These are phyloP conservation scores for Pseudopyrenochaeta lycopersici DNA, from an alignment of 2,329 filamentous ascomycete genomes.

Conservation along the genomic window DNA sequence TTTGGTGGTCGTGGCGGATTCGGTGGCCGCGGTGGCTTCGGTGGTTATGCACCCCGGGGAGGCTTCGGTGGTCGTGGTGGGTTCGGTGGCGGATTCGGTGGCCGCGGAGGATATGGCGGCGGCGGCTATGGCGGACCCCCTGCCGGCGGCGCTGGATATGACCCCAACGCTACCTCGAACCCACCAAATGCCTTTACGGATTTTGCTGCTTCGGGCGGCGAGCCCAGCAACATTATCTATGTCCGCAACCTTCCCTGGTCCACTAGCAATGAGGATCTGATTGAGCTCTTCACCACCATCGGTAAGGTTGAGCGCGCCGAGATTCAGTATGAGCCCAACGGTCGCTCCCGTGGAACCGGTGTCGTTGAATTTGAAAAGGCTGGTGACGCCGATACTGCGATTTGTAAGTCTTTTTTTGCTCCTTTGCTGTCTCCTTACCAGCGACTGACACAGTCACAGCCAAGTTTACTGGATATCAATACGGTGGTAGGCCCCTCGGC, in stretches of 20 bases:
- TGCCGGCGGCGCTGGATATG: slow-evolving; percentile 50
- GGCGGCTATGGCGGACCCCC: slow-evolving; percentile 55
- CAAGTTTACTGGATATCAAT: slow-evolving; percentile 98
- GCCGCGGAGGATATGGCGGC: slow-evolving; percentile 55
- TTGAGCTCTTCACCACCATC: slow-evolving; percentile 97
- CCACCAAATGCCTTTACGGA: slow-evolving; percentile 94
- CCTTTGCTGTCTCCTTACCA: slow-evolving; percentile 19
- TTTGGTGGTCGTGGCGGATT: slow-evolving; percentile 50
- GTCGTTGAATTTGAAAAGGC: slow-evolving; percentile 91
- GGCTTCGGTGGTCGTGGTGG: slow-evolving; percentile 66
- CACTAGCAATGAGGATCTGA: slow-evolving; percentile 95
- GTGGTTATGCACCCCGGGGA: slow-evolving; percentile 53
- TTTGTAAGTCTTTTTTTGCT: slow-evolving; percentile 61
- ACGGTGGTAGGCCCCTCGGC: slow-evolving; percentile 91
- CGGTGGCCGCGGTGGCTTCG: slow-evolving; percentile 50
- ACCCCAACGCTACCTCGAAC: slow-evolving; percentile 60
- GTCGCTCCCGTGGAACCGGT: slow-evolving; percentile 91
- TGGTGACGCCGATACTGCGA: slow-evolving; percentile 89
- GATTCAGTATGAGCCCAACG: slow-evolving; percentile 97
- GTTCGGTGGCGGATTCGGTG: slow-evolving; percentile 58
- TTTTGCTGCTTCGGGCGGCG: slow-evolving; percentile 84
- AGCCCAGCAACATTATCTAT: slow-evolving; percentile 85
- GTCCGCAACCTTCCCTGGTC: slow-evolving; percentile 99
- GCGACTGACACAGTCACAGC: slow-evolving; percentile 58
- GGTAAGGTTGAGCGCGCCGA: slow-evolving; percentile 98